Base-by-base conservation (phyloP, 345 rosid genomes). In the Arabis hirsuta region DNA sequence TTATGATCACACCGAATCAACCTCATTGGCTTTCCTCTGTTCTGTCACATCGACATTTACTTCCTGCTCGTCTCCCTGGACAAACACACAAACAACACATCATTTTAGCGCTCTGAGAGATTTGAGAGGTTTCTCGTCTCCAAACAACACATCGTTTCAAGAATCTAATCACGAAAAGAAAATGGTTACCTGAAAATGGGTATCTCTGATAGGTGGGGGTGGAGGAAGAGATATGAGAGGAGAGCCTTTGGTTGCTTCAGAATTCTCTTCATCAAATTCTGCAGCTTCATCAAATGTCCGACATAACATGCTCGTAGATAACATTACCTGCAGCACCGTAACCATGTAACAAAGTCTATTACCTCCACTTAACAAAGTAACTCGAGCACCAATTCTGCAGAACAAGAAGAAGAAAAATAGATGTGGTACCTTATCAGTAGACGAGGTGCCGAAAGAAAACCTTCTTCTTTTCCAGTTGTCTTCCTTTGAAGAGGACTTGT, bases 281-380 rank as follows among this genome's bases (percentile, higher is more conserved):
- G 82, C 79, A 36, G 72, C 65, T 10, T 82, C 84, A 24, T 86
- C 87, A 64, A 57, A 63, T n/a, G 79, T 88, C 13, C 76, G 84
- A 60, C 90, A 93, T 76, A 91, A 92, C 86, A 90, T 86, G 80
- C 91, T 77, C 7, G 89, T 84, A 48, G 90, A 81, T 34, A 93
- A 88, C 56, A 82, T 71, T 20, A 73, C 46, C 80, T 76, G 48
- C 65, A 54, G 29, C 63, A 62, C 14, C 39, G 3, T 54, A 42
- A 42, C 24, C 67, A 43, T 3, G 2, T 46, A 38, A 29, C 16
- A 3, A 47, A 51, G 41, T 22, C 48, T 58, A 31, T 66, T 26
- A 74, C 20, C 45, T 31, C 61, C 2, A 19, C 27, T 12, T 8
- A 55, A 63, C 44, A 29, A 24, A 55, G 51, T 41, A 27, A 48